Conservation (phyloP, 352 stramenopile genomes). For the Globisporangium spinosum region DNA sequence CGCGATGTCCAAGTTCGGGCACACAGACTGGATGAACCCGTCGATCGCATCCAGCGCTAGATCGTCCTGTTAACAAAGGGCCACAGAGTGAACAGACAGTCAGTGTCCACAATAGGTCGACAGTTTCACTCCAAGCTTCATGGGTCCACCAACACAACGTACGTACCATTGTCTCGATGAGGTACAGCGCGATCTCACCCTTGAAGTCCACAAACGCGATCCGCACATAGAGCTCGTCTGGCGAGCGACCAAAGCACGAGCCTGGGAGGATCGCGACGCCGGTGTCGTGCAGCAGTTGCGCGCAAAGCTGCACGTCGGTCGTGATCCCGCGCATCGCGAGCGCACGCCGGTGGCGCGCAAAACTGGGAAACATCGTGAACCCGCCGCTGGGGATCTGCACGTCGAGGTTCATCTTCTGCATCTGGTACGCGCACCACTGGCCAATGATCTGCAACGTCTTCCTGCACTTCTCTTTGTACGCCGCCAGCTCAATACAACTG, state of each 20-base stretch:
- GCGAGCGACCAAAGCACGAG: slow-evolving; percentile 75
- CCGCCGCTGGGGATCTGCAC: slow-evolving; percentile 71
- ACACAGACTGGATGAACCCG: slow-evolving; percentile 87
- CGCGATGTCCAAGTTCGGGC: slow-evolving; percentile 78
- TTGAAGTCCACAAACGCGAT: slow-evolving; percentile 89
- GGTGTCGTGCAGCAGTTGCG: slow-evolving; percentile 76
- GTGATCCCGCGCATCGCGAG: slow-evolving; percentile 56
- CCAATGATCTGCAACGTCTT: slow-evolving; percentile 82
- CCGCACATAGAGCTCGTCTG: slow-evolving; percentile 73
- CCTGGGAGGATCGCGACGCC: slow-evolving; percentile 83
- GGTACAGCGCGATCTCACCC: slow-evolving; percentile 81
- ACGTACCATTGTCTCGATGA: slow-evolving; percentile 88
- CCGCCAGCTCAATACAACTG: slow-evolving; percentile 70
- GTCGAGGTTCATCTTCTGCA: slow-evolving; percentile 82
- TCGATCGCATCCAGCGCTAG: slow-evolving; percentile 67
- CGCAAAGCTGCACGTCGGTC: slow-evolving; percentile 72
- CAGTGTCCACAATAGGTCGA: not conserved
- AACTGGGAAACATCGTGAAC: slow-evolving; percentile 86
- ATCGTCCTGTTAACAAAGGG: slow-evolving; percentile 40
- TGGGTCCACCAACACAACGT: slow-evolving; percentile 18
- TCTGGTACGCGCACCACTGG: slow-evolving; percentile 77
- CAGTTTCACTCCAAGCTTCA: not conserved
- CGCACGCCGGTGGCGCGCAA: slow-evolving; percentile 63
- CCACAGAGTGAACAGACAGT: not conserved
- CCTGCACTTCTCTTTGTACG: slow-evolving; percentile 82